These are phyloP conservation scores for Chlamydomonas asymmetrica DNA, from an alignment of 139 green algal species.

Conservation along the genomic window DNA sequence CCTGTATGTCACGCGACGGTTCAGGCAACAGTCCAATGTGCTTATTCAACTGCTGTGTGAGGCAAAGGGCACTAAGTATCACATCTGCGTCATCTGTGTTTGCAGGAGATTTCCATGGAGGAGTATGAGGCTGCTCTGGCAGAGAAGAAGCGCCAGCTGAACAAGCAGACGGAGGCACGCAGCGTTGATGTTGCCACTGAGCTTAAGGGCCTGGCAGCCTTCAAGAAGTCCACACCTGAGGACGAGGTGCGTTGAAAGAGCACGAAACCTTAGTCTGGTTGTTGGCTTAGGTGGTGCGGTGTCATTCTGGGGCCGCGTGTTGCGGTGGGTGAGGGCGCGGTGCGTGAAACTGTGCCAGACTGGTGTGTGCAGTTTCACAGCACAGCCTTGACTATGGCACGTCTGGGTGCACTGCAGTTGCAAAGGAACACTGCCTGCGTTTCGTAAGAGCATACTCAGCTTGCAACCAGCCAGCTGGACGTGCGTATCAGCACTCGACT, in stretches of 20 bases:
- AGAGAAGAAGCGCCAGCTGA: constrained; percentile 77
- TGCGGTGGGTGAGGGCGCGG: constrained; percentile 30
- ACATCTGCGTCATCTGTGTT: too few species aligned
- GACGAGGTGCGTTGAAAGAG: constrained; percentile 23
- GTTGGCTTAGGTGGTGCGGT: not conserved
- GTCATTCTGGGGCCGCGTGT: constrained; percentile 7
- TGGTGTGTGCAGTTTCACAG: not conserved
- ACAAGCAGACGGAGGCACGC: constrained; percentile 56
- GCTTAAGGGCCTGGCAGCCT: constrained; percentile 35
- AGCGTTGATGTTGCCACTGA: constrained; percentile 38
- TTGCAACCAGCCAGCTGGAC: not conserved
- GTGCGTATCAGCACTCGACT: not conserved
- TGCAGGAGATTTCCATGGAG: constrained; percentile 70
- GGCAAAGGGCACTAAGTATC: not conserved
- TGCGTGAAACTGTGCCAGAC: not conserved
- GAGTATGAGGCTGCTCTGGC: constrained; percentile 74
- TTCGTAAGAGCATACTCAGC: not conserved
- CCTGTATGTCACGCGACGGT: too few species aligned
- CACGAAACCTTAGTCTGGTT: not conserved
- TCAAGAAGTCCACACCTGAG: constrained; percentile 22
- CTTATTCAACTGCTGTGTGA: too few species aligned
- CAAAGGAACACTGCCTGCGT: not conserved
- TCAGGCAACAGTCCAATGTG: constrained; percentile 6
- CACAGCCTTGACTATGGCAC: not conserved
- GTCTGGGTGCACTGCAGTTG: not conserved